Conservation (phyloP, 2,329 filamentous ascomycete genomes). For the Clarireedia hainanense region DNA sequence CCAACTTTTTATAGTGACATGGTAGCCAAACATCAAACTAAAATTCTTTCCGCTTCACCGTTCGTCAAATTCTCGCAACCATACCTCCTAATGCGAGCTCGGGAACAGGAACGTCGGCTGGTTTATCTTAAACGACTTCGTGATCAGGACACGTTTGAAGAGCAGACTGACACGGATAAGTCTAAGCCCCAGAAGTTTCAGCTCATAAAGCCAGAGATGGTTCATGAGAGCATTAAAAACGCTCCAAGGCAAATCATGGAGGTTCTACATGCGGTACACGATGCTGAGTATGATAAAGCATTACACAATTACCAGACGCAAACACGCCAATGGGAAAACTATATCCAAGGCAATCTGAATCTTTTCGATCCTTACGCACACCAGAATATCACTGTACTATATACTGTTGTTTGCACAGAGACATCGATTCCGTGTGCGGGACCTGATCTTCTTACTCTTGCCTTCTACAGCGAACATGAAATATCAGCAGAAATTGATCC, state of each 20-base stretch:
- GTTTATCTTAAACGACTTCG: slow-evolving; percentile 74
- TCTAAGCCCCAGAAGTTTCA: slow-evolving; percentile 67
- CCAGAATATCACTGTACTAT: slow-evolving; percentile 91
- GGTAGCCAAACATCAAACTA: slow-evolving; percentile 87
- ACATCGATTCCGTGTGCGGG: slow-evolving; percentile 91
- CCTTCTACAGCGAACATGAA: slow-evolving; percentile 88
- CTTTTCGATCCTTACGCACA: slow-evolving; percentile 93
- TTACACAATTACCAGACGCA: slow-evolving; percentile 90
- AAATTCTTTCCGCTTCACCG: slow-evolving; percentile 87
- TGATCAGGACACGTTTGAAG: slow-evolving; percentile 61
- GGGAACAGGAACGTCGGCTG: slow-evolving; percentile 81
- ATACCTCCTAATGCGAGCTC: slow-evolving; percentile 83
- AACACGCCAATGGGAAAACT: slow-evolving; percentile 92
- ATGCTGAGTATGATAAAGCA: slow-evolving; percentile 94
- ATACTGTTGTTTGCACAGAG: slow-evolving; percentile 86
- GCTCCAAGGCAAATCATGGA: slow-evolving; percentile 85
- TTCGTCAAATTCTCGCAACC: slow-evolving; percentile 95
- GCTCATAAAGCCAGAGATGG: slow-evolving; percentile 91
- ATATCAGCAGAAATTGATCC: slow-evolving; percentile 57
- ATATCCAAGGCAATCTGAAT: slow-evolving; percentile 78
- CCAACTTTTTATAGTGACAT: slow-evolving; percentile 93
- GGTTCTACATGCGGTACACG: slow-evolving; percentile 87
- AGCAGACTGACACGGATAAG: slow-evolving; percentile 51
- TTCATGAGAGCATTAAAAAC: slow-evolving; percentile 72
- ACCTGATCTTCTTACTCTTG: slow-evolving; percentile 80